These are phyloP conservation scores for Spathaspora hagerdaliae DNA, from an alignment of 805 yeast species.

Conservation along the genomic window DNA sequence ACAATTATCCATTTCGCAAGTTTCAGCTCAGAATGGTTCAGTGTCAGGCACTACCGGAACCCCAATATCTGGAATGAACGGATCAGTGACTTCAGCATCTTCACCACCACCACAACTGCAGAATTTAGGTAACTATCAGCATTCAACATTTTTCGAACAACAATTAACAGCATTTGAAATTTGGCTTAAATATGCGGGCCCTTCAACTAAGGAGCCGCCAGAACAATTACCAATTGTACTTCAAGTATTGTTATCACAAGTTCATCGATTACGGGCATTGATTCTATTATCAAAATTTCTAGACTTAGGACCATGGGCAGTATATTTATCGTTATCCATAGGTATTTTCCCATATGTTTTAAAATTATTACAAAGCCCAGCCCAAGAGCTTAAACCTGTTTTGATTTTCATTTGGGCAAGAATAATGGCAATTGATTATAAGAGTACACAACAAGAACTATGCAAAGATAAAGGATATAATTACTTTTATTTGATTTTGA, in stretches of 20 bases:
- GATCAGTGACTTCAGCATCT: conserved; percentile 1
- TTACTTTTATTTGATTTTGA: conserved; percentile 79
- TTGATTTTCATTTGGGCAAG: conserved; percentile 96
- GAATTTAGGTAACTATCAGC: conserved; percentile 59
- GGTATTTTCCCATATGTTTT: conserved; percentile 95
- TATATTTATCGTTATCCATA: conserved; percentile 83
- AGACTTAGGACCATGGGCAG: conserved; percentile 98
- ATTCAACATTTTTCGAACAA: conserved; percentile 92
- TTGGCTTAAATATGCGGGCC: conserved; percentile 85
- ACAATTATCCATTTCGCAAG: neutral
- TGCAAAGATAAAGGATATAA: conserved; percentile 87
- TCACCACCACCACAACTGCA: conserved; percentile 6
- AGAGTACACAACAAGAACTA: conserved; percentile 85
- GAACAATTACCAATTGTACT: conserved; percentile 92
- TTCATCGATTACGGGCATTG: conserved; percentile 86
- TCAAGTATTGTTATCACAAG: conserved; percentile 90
- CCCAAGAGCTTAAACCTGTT: conserved; percentile 91
- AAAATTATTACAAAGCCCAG: conserved; percentile 87
- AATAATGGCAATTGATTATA: conserved; percentile 91
- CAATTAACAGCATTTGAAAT: conserved; percentile 94
- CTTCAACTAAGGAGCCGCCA: conserved; percentile 81
- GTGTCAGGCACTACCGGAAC: neutral
- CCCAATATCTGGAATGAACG: neutral
- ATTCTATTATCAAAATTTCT: conserved; percentile 78
- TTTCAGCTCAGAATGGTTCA: conserved; percentile 1